Evolutionary conservation across 352 stramenopile species (phyloP), one percentile per base, ranked within the genome.

Genomic region (Globisporangium yorkense): DNA sequence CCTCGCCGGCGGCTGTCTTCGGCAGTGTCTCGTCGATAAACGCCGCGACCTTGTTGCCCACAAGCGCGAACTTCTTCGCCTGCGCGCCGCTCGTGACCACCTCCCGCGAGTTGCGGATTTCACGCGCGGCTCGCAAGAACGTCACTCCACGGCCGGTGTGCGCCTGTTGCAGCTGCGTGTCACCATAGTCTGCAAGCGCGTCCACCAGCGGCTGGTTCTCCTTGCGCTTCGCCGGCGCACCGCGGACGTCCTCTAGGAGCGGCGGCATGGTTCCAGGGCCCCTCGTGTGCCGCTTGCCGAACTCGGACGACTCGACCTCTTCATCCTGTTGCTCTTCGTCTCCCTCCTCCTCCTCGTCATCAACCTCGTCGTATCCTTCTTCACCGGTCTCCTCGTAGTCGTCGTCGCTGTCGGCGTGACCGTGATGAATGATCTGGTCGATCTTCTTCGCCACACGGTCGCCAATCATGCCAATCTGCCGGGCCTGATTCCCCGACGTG

Each of bases 151-250:
- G 80, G 3, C 80, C 77, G 12, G 75, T 87, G 51, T 90, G 71
- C 20, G 31, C 31, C 10, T 63, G 57, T 20, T 87, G 59, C 0
- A 92, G 64, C 53, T 84, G 55, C n/a, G 66, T 62, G 21, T 89
- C 78, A 0, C 74, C 83, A 35, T 74, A 84, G 41, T 87, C 66
- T 20, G 80, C 63, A 27, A 92, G 54, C 2, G 75, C 75, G 43
- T 92, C 70, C 7, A 92, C 77, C 20, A 92, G 57, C 31, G 64
- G 12, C 59, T 92, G 83, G 53, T 92, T 92, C 54, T 72, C 63
- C 8, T 70, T 41, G 33, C 75, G 56, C 54, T 71, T 53, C 29
- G 80, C 76, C 13, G 51, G 62, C 24, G 68, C 67, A n/a, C 54
- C 67, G 41, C 70, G 59, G 16, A 90, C 63, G 29, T 89, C 83